Conservation (phyloP, 2,329 filamentous ascomycete genomes). For the Sclerotinia subarctica region DNA sequence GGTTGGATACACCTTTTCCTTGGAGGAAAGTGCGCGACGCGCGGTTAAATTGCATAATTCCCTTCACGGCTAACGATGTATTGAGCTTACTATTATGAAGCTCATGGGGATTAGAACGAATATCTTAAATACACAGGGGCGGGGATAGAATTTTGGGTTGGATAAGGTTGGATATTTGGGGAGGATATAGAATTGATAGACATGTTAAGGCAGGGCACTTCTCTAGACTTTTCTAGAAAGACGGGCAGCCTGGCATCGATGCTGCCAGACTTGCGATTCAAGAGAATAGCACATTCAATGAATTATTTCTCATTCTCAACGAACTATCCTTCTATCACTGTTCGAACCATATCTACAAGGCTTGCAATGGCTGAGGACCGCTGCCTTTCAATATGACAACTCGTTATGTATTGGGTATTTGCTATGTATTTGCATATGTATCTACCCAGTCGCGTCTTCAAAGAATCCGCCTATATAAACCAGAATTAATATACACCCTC, state of each 20-base stretch:
- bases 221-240: neutral
- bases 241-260: neutral
- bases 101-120: neutral
- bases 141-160: neutral
- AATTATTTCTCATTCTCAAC: neutral
- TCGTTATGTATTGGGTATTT: constrained; percentile 8
- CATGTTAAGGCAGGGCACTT: neutral
- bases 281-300: constrained; percentile 1
- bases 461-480: neutral
- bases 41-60: constrained; percentile 9
- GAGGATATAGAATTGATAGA: neutral
- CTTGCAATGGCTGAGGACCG: too few species aligned
- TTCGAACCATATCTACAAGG: neutral
- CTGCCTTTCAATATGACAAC: neutral
- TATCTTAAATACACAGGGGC: neutral
- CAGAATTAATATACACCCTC: neutral
- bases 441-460: neutral
- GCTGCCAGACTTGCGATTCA: neutral
- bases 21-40: neutral
- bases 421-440: constrained; percentile 11
- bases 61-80: neutral
- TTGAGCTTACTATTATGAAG: neutral
- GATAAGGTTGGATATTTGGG: neutral
- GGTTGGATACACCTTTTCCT: neutral
- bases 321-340: neutral